Conservation (phyloP, 495 filamentous ascomycete species). For the Usnea hakonensis region DNA sequence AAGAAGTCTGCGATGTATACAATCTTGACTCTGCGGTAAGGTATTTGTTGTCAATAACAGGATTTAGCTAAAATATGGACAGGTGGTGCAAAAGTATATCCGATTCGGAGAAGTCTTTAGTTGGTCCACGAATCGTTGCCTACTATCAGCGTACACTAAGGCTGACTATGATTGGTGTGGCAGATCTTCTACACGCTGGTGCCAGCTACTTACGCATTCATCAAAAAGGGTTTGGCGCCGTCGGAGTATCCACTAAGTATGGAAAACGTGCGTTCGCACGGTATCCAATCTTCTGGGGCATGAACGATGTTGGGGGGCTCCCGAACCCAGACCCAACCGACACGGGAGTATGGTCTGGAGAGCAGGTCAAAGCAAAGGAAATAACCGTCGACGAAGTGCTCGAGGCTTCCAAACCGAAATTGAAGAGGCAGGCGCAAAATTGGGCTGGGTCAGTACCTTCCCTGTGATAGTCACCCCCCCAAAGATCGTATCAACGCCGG, state of each 20-base stretch:
- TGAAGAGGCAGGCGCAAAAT: conserved; percentile 63
- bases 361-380: conserved; percentile 42
- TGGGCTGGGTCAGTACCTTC: conserved; percentile 60
- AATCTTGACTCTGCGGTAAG: conserved; percentile 49
- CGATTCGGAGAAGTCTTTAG: conserved; percentile 62
- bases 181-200: conserved; percentile 60
- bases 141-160: neutral
- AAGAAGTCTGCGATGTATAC: conserved; percentile 65
- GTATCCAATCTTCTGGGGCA: conserved; percentile 72
- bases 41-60: too few species aligned
- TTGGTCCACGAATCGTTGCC: too few species aligned
- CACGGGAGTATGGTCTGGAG: conserved; percentile 57
- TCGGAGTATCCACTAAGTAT: conserved; percentile 68
- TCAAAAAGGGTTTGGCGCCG: conserved; percentile 67
- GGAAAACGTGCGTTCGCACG: conserved; percentile 65
- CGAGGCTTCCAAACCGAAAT: conserved; percentile 47
- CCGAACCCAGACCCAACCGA: conserved; percentile 73
- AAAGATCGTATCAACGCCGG: too few species aligned
- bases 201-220: conserved; percentile 65
- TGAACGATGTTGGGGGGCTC: conserved; percentile 60
- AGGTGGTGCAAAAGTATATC: conserved; percentile 45
- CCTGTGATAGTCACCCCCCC: too few species aligned
- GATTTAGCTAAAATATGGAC: too few species aligned
- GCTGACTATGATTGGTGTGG: neutral
- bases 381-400: conserved; percentile 49